phyloP scores from a whole-genome alignment of 306 rosid genomes.

The Corylus americana region DNA sequence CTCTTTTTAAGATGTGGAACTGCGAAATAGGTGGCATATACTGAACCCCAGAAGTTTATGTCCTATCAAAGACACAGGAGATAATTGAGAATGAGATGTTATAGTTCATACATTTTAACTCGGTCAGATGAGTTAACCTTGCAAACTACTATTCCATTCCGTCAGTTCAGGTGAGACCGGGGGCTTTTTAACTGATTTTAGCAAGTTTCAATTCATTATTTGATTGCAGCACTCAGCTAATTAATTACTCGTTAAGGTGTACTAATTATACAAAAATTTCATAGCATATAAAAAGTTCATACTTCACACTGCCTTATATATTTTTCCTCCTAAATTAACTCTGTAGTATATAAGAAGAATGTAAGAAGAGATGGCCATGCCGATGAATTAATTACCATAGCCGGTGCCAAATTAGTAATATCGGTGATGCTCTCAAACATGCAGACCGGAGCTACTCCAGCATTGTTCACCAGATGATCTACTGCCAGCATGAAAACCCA shows the following conservation, averaged over 20 bases:
- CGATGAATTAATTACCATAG: conserved; percentile 30
- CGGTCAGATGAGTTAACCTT: too few relatives aligned
- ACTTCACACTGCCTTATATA: too few relatives aligned
- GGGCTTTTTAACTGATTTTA: too few relatives aligned
- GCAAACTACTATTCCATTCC: too few relatives aligned
- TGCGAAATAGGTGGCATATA: conserved; percentile 49
- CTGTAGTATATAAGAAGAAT: background rate
- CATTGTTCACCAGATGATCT: conserved; percentile 76
- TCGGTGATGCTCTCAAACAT: conserved; percentile 49
- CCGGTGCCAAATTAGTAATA: conserved; percentile 35
- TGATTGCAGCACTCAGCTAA: too few relatives aligned
- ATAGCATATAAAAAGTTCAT: too few relatives aligned
- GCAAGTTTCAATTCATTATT: too few relatives aligned
- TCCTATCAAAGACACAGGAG: conserved; percentile 36
- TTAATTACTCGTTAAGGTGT: too few relatives aligned
- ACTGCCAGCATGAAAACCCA: conserved; percentile 24
- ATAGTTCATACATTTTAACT: background rate
- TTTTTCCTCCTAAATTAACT: background rate
- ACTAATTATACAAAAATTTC: too few relatives aligned
- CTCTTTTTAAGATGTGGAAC: conserved; percentile 51
- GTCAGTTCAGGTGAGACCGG: too few relatives aligned
- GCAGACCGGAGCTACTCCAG: conserved; percentile 45
- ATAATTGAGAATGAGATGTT: background rate
- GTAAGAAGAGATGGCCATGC: background rate
- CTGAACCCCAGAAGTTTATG: conserved; percentile 69